phyloP scores from a whole-genome alignment of 768 basidiomycete species.

The Guyanaporus albipodus region DNA sequence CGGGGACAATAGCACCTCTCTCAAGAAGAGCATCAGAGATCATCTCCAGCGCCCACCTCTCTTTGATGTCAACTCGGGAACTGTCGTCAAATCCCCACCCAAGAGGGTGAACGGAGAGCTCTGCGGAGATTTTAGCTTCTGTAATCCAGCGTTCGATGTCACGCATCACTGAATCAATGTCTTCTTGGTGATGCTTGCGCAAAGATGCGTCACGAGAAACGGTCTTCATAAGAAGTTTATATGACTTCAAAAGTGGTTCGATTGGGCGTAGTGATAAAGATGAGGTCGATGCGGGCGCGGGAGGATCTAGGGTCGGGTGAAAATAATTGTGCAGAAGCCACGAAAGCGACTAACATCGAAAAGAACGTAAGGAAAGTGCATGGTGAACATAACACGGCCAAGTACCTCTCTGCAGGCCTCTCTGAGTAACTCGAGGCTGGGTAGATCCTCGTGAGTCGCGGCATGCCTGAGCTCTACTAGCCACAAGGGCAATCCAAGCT shows the following conservation, averaged over 20 bases:
- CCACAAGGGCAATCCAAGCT: slow-evolving; percentile 83
- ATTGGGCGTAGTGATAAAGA: slow-evolving; percentile 49
- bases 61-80: slow-evolving; percentile 46
- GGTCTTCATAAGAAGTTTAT: slow-evolving; percentile 65
- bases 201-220: slow-evolving; percentile 64
- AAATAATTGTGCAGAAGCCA: slow-evolving; percentile 89
- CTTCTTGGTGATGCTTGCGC: slow-evolving; percentile 44
- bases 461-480: slow-evolving; percentile 92
- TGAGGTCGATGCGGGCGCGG: slow-evolving; percentile 32
- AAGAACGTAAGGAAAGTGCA: slow-evolving; percentile 2
- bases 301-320: slow-evolving; percentile 65
- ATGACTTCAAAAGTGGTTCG: slow-evolving; percentile 63
- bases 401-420: slow-evolving; percentile 70
- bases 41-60: slow-evolving; percentile 63
- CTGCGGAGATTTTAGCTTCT: slow-evolving; percentile 64
- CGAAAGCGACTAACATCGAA: slow-evolving; percentile 55
- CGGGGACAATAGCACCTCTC: slow-evolving; percentile 73
- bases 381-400: slow-evolving; percentile 1
- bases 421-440: slow-evolving; percentile 73
- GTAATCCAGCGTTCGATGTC: slow-evolving; percentile 77
- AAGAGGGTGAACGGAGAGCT: slow-evolving; percentile 41
- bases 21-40: slow-evolving; percentile 66
- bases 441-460: slow-evolving; percentile 93
- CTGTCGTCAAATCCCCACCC: slow-evolving; percentile 41
- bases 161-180: slow-evolving; percentile 47